Conservation (phyloP, 495 filamentous ascomycete genomes). For the Lasiosphaeriaceae sp. region DNA sequence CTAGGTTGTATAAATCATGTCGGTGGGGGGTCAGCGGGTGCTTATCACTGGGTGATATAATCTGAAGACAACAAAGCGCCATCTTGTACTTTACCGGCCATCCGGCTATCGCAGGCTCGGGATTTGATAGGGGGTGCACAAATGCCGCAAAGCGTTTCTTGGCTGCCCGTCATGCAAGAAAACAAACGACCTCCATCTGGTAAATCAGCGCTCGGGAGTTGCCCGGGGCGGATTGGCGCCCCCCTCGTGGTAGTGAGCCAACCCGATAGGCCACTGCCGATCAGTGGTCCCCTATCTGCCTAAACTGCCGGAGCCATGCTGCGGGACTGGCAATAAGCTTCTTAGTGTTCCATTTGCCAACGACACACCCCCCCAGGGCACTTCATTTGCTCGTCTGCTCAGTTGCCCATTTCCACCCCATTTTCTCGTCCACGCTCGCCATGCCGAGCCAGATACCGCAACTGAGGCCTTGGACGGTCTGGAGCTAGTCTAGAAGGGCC, state of each 20-base stretch:
- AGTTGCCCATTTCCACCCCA: neutral
- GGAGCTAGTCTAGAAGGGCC: neutral
- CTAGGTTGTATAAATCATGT: no score
- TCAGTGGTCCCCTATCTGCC: neutral
- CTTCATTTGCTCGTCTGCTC: neutral
- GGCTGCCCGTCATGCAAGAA: neutral
- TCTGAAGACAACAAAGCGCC: neutral
- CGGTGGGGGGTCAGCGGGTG: neutral
- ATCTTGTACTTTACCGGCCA: neutral
- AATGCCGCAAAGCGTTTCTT: constrained; percentile 10
- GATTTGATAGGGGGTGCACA: neutral
- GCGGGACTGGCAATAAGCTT: neutral
- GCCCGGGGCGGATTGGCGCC: no score
- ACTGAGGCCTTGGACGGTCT: neutral
- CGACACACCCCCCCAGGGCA: neutral
- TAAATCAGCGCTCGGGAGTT: no score
- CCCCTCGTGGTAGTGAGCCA: neutral
- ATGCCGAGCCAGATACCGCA: neutral
- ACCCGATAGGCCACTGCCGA: constrained; percentile 3
- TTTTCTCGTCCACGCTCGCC: neutral
- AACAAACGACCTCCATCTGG: neutral
- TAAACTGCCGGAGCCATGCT: constrained; percentile 5
- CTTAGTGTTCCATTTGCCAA: neutral
- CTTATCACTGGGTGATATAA: neutral
- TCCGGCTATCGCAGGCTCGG: neutral